A percentile compares a stretch with the other conserved stretches of the same genome.
Evolutionary conservation across 78 protist species (phyloP).

Genomic region (Protostelium mycophagum): DNA sequence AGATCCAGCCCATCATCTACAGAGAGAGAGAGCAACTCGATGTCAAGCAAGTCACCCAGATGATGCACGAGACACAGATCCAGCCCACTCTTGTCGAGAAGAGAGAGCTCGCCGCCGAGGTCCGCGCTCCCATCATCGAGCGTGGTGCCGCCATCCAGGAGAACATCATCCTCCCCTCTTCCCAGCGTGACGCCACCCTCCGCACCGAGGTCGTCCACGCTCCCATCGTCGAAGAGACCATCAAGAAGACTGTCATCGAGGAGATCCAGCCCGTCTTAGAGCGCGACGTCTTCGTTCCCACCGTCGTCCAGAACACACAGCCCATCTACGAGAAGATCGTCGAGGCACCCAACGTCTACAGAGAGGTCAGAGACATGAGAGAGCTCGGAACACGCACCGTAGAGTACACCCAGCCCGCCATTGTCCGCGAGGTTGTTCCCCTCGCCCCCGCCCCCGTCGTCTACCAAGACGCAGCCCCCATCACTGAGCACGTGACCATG

Average conservation of each 20-base stretch:
- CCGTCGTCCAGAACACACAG: neutral
- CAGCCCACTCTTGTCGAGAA: neutral
- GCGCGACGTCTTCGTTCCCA: neutral
- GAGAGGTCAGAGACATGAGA: neutral
- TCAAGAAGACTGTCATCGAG: neutral
- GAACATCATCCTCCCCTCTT: neutral
- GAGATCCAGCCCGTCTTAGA: neutral
- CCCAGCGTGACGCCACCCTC: neutral
- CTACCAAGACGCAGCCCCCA: neutral
- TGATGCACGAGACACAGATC: neutral
- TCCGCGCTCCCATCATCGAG: neutral
- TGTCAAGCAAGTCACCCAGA: neutral
- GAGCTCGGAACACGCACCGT: neutral
- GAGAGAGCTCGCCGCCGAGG: neutral
- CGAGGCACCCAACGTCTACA: neutral
- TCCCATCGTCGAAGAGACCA: neutral
- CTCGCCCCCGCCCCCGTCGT: conserved; percentile 1
- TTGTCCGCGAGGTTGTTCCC: neutral
- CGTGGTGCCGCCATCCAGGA: neutral
- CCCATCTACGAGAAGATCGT: neutral
- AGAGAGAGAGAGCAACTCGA: conserved; percentile 1
- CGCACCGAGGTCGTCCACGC: neutral
- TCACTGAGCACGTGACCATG: neutral
- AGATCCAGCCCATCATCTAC: conserved; percentile 1
- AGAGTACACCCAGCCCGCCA: neutral